Percentiles rank a stretch among this genome's conserved stretches.
phyloP scores from a whole-genome alignment of 2,329 filamentous ascomycete species.

The Colletotrichum camelliae region DNA sequence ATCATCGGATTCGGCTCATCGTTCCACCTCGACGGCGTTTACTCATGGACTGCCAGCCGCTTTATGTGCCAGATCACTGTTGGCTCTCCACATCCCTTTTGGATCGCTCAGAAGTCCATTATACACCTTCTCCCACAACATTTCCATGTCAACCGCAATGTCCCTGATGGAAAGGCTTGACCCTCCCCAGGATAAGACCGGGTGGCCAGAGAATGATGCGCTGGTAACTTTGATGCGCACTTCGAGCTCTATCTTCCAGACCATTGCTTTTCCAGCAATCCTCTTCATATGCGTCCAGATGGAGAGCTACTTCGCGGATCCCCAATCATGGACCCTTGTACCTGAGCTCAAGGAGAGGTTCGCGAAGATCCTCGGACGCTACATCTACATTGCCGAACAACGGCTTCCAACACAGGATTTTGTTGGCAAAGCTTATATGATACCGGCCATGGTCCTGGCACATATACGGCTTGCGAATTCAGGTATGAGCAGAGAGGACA shows the following conservation, averaged over 20 bases:
- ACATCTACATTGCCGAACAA: background rate
- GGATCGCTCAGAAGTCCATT: background rate
- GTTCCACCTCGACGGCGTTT: background rate
- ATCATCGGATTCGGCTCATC: background rate
- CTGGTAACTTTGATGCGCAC: background rate
- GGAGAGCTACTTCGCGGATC: background rate
- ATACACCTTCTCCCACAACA: background rate
- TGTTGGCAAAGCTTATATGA: background rate
- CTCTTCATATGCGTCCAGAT: background rate
- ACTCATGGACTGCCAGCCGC: background rate
- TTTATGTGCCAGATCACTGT: background rate
- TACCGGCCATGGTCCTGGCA: background rate
- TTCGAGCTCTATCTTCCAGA: background rate
- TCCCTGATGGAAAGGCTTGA: background rate
- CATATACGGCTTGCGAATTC: background rate
- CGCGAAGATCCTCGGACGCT: background rate
- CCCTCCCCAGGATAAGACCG: background rate
- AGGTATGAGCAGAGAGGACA: background rate
- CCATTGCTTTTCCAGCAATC: background rate
- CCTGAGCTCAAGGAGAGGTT: background rate
- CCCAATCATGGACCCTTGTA: background rate
- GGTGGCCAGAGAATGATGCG: background rate
- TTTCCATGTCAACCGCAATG: background rate
- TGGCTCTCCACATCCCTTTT: background rate
- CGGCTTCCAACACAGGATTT: background rate